A percentile compares a stretch with the other conserved stretches of the same genome.
Evolutionary conservation across 495 filamentous ascomycete species (phyloP).

Genomic region (Penicillium steckii): DNA sequence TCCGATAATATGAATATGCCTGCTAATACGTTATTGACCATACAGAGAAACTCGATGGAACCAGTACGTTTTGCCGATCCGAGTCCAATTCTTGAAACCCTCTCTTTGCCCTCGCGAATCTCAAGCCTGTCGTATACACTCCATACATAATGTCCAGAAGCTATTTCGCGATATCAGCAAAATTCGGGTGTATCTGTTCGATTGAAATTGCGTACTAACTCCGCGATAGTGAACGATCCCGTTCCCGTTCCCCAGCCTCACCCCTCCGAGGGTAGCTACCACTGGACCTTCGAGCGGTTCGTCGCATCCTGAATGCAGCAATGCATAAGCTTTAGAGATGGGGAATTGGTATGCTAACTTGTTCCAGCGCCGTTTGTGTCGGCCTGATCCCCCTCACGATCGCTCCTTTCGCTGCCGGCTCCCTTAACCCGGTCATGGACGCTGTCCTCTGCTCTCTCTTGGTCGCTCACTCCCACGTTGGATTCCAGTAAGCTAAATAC

Average conservation of each 20-base stretch:
- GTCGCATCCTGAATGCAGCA: conserved; percentile 6
- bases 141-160: background rate
- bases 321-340: background rate
- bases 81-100: conserved; percentile 4
- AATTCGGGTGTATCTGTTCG: background rate
- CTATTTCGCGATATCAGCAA: background rate
- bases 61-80: conserved; percentile 55
- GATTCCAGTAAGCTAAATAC: conserved; percentile 69
- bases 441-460: conserved; percentile 79
- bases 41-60: conserved; percentile 74
- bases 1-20: background rate
- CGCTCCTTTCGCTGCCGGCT: conserved; percentile 87
- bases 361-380: conserved; percentile 61
- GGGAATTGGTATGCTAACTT: background rate
- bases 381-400: conserved; percentile 83
- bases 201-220: conserved; percentile 4
- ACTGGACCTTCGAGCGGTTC: conserved; percentile 95
- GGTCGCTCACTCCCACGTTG: conserved; percentile 90
- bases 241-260: conserved; percentile 67
- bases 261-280: conserved; percentile 87
- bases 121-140: conserved; percentile 2
- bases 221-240: conserved; percentile 75
- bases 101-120: conserved; percentile 3
- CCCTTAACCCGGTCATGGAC: conserved; percentile 85
- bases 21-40: conserved; percentile 25